phyloP scores from a whole-genome alignment of 1,284 basidiomycete genomes.

The Puccinia horiana region DNA sequence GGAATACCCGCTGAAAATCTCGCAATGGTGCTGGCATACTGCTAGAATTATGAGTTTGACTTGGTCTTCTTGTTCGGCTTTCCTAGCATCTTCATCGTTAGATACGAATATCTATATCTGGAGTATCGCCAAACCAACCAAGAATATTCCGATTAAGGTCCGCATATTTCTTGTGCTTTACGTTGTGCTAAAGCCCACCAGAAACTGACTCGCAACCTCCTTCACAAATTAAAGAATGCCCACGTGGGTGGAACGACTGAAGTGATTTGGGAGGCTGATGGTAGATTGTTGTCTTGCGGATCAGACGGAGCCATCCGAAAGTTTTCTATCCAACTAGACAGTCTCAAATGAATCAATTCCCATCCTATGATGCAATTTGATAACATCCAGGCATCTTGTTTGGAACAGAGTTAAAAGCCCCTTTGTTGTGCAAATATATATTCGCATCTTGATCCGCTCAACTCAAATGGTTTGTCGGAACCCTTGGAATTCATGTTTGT shows the following conservation, averaged over 20 bases:
- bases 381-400: not conserved
- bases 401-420: too few species aligned
- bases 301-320: constrained; percentile 43
- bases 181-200: not conserved
- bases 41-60: constrained; percentile 76
- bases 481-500: too few species aligned
- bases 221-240: constrained; percentile 27
- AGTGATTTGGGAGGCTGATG: constrained; percentile 33
- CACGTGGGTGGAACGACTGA: constrained; percentile 44
- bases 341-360: not conserved
- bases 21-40: constrained; percentile 84
- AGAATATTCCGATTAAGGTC: constrained; percentile 75
- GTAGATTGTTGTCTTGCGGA: constrained; percentile 32
- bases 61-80: constrained; percentile 73
- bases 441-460: too few species aligned
- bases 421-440: too few species aligned
- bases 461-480: too few species aligned
- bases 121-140: constrained; percentile 73
- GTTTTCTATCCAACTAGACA: constrained; percentile 36
- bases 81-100: constrained; percentile 81
- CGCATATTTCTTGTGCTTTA: constrained; percentile 53
- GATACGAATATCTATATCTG: constrained; percentile 92
- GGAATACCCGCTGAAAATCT: constrained; percentile 63
- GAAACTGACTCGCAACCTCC: not conserved
- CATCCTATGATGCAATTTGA: not conserved